These are phyloP conservation scores for Xylariaceae sp. DNA, from an alignment of 2,329 filamentous ascomycete species.

Conservation along the genomic window DNA sequence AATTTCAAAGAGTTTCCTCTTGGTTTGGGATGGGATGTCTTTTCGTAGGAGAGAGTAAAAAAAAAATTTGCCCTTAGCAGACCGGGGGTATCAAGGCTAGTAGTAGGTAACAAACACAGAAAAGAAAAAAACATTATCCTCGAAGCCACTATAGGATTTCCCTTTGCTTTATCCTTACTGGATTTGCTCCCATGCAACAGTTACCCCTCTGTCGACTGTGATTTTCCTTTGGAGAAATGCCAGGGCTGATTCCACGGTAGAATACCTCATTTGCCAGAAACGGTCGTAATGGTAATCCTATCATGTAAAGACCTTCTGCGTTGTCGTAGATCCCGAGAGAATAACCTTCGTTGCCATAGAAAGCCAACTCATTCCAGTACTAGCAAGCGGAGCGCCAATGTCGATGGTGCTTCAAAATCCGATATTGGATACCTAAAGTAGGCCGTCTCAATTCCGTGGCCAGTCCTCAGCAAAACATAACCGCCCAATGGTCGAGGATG, in stretches of 20 bases:
- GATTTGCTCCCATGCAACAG: not conserved
- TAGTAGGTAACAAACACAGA: not conserved
- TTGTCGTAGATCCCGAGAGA: not conserved
- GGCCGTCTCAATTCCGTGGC: not conserved
- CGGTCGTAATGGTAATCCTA: not conserved
- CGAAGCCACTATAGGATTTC: not conserved
- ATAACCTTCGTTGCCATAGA: not conserved
- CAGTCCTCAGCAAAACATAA: not conserved
- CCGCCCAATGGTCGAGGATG: not conserved
- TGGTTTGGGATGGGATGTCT: too few relatives aligned
- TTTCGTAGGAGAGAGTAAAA: too few relatives aligned
- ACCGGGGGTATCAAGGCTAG: too few relatives aligned
- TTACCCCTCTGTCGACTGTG: not conserved
- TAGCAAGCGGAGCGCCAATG: not conserved
- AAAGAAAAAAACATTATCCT: constrained; percentile 3
- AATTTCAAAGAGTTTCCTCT: too few relatives aligned
- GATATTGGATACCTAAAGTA: not conserved
- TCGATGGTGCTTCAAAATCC: not conserved
- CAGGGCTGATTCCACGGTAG: not conserved
- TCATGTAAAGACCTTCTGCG: not conserved
- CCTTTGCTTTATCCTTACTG: not conserved
- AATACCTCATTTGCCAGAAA: not conserved
- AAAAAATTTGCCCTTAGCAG: too few relatives aligned
- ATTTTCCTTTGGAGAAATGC: not conserved
- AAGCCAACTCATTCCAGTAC: not conserved